These are phyloP conservation scores for Ustilago trichophora DNA, from an alignment of 1,284 basidiomycete species.

Conservation along the genomic window DNA sequence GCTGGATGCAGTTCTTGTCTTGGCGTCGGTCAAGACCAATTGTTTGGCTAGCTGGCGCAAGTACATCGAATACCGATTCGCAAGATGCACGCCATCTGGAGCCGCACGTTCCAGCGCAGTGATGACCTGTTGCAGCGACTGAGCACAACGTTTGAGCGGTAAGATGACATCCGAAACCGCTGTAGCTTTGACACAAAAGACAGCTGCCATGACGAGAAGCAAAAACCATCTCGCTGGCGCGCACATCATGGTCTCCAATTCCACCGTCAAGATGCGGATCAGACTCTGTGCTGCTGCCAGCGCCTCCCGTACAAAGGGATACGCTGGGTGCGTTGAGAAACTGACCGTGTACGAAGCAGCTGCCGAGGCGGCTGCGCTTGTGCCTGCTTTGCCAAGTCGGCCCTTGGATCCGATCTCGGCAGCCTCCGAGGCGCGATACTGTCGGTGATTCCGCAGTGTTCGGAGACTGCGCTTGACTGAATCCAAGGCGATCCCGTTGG, in stretches of 20 bases:
- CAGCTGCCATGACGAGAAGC: constrained; percentile 47
- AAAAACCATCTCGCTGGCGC: constrained; percentile 54
- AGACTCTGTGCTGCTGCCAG: constrained; percentile 51
- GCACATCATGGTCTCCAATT: constrained; percentile 51
- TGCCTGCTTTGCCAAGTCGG: constrained; percentile 28
- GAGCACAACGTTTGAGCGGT: constrained; percentile 44
- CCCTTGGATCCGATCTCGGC: constrained; percentile 45
- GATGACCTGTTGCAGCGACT: constrained; percentile 49
- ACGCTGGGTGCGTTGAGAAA: constrained; percentile 48
- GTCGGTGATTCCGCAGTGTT: constrained; percentile 31
- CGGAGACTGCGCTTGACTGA: constrained; percentile 45
- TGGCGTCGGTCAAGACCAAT: constrained; percentile 44
- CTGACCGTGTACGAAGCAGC: constrained; percentile 34
- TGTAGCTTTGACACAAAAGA: constrained; percentile 52
- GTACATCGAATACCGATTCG: constrained; percentile 45
- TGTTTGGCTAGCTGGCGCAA: constrained; percentile 46
- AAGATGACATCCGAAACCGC: constrained; percentile 48
- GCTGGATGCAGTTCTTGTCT: constrained; percentile 17
- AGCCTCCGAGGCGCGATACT: constrained; percentile 45
- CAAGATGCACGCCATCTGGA: constrained; percentile 46
- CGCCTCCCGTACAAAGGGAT: constrained; percentile 51
- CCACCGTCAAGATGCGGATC: constrained; percentile 47
- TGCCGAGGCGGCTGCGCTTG: constrained; percentile 10
- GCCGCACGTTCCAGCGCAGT: constrained; percentile 39
- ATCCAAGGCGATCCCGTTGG: constrained; percentile 49